Conservation (phyloP, 768 basidiomycete genomes). For the Mycena maculata region DNA sequence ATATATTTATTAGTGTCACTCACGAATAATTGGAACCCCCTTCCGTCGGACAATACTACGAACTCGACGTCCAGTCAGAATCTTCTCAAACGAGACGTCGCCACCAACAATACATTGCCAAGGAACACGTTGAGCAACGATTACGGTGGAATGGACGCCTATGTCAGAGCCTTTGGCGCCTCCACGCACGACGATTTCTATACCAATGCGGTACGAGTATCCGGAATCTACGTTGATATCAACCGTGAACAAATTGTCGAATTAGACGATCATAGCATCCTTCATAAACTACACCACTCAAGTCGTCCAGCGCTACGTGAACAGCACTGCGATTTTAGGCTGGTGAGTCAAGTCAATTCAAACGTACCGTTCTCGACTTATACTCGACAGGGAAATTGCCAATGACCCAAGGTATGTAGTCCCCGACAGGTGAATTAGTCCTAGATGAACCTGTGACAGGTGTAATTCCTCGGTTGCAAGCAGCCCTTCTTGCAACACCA, state of each 20-base stretch:
- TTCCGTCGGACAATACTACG: constrained; percentile 43
- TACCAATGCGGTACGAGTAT: constrained; percentile 45
- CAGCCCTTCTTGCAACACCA: constrained; percentile 57
- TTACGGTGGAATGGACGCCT: constrained; percentile 68
- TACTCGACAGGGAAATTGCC: constrained; percentile 65
- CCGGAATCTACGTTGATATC: neutral
- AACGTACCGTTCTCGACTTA: neutral
- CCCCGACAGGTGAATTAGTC: neutral
- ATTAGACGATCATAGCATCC: constrained; percentile 54
- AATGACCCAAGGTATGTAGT: constrained; percentile 70
- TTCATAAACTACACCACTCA: constrained; percentile 70
- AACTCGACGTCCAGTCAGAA: constrained; percentile 31
- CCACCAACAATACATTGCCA: constrained; percentile 55
- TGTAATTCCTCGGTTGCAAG: constrained; percentile 67
- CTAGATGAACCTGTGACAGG: constrained; percentile 44
- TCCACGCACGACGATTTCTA: constrained; percentile 71
- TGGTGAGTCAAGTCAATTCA: constrained; percentile 50
- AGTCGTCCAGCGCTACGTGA: constrained; percentile 66
- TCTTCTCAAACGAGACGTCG: constrained; percentile 44
- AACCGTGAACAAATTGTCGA: neutral
- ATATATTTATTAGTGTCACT: constrained; percentile 66
- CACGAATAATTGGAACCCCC: constrained; percentile 72
- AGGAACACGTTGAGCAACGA: constrained; percentile 71
- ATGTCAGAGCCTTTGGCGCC: constrained; percentile 62
- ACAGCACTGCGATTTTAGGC: constrained; percentile 62